Percentiles rank a stretch among this genome's conserved stretches.
Conservation (phyloP, 2,329 filamentous ascomycete genomes). For the Nemania diffusa region DNA sequence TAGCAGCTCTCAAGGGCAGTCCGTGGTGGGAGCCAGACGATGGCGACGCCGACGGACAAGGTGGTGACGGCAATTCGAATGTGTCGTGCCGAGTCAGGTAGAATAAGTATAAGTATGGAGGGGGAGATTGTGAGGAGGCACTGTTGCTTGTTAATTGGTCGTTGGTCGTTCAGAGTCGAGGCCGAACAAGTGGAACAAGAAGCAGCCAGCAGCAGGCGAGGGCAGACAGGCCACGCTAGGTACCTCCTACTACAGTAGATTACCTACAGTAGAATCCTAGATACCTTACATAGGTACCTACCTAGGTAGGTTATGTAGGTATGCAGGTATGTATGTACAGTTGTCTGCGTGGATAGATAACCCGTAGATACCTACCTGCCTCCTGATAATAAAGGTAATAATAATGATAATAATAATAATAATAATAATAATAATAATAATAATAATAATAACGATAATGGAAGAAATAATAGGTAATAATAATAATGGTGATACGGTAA, state of each 20-base stretch:
- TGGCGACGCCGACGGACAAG: neutral
- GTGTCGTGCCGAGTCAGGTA: neutral
- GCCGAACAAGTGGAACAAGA: slow-evolving; percentile 25
- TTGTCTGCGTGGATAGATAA: too few relatives aligned
- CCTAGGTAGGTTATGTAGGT: neutral
- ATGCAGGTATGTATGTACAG: too few relatives aligned
- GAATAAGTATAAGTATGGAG: neutral
- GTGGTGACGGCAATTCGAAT: neutral
- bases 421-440: neutral
- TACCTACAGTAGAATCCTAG: neutral
- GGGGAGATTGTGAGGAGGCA: neutral
- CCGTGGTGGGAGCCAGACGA: neutral
- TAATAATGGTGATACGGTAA: neutral
- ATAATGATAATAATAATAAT: too few relatives aligned
- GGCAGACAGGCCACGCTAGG: slow-evolving; percentile 7
- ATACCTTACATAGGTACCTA: neutral
- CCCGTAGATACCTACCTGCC: too few relatives aligned
- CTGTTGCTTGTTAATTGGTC: neutral
- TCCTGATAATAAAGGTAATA: too few relatives aligned
- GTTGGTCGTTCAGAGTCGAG: slow-evolving; percentile 12
- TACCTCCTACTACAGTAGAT: neutral
- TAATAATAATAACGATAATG: neutral
- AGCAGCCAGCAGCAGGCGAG: slow-evolving; percentile 26
- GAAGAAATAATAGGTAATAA: neutral
- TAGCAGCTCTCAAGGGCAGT: neutral